Base-by-base conservation (phyloP, 2,329 filamentous ascomycete species). In the Cladosporium sp. region DNA sequence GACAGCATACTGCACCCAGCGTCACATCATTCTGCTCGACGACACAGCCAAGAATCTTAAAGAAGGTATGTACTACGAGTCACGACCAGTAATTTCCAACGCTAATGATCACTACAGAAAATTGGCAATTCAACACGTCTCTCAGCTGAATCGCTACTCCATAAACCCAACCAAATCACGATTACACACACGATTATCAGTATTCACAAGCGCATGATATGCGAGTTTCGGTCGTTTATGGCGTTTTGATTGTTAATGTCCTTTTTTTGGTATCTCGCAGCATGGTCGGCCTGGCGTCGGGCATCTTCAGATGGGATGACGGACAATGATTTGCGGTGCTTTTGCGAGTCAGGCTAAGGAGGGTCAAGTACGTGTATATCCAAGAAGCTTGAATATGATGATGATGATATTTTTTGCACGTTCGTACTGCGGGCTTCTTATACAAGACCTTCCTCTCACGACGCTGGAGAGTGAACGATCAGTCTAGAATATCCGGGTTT, bases 1-100 rank as follows among this genome's bases (percentile, higher is more conserved):
- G 81, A 99, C 93, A 3, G 85, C 91, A 0, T 99, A 99, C 73
- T 99, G 95, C 77, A 96, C 90, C 73, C 93, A 94, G 74, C 83
- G 94, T 55, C 83, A 94, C 44, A 82, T 97, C 22, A 97, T 97
- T 62, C 73, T 99, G 9, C 80, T 99, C 19, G 90, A 91, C 56
- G 91, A 97, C 67, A 97, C 94, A 2, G 94, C 94, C 0, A 89
- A 96, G 64, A 96, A 96, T 66, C 78, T 99, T 53, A 91, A 89
- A 66, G 86, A 90, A 70, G 89, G 93, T 94, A 80, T 74, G 83
- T 80, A n/a, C n/a, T 8, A 15, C 10, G 3, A 17, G 12, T 17
- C 32, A 0, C 5, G 35, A 35, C 8, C 3, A 13, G 17, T 44
- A 20, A 12, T 3, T 10, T 10, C 37, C 10, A 39, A n/a, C 48